These are phyloP conservation scores for Talaromyces pinophilus DNA, from an alignment of 2,329 filamentous ascomycete genomes.

Conservation along the genomic window DNA sequence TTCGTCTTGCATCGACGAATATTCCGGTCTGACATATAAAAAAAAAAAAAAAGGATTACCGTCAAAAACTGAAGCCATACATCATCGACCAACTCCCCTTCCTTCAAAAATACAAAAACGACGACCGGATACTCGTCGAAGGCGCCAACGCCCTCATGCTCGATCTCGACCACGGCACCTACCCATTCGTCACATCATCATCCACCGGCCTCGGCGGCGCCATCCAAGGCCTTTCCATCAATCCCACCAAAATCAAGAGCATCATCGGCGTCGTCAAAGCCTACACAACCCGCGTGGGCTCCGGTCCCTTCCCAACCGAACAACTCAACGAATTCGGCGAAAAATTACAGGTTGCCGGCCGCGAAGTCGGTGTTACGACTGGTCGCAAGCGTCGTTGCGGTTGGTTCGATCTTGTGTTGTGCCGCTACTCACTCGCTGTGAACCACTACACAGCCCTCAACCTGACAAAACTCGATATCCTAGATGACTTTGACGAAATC, in stretches of 20 bases:
- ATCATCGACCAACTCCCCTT: constrained; percentile 53
- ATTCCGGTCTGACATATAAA: constrained; percentile 24
- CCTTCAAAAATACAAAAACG: constrained; percentile 56
- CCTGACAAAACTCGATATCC: constrained; percentile 65
- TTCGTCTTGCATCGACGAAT: neutral
- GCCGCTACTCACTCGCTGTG: constrained; percentile 61
- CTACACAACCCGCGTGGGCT: constrained; percentile 62
- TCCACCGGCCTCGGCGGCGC: constrained; percentile 51
- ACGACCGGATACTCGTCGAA: constrained; percentile 59
- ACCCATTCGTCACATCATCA: constrained; percentile 53
- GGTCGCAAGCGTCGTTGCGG: constrained; percentile 64
- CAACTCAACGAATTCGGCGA: constrained; percentile 59
- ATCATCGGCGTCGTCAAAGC: constrained; percentile 67
- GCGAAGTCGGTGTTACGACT: constrained; percentile 60
- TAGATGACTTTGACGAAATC: constrained; percentile 65
- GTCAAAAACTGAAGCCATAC: constrained; percentile 39
- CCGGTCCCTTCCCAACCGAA: constrained; percentile 65
- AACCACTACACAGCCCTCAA: constrained; percentile 59
- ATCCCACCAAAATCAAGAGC: constrained; percentile 57
- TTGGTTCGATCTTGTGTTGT: constrained; percentile 66
- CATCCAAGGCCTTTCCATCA: constrained; percentile 61
- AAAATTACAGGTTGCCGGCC: constrained; percentile 58
- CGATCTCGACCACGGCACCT: constrained; percentile 57
- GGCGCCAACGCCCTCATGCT: constrained; percentile 66
- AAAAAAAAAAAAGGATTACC: constrained; percentile 40